A percentile compares a stretch with the other conserved stretches of the same genome.
Conservation (phyloP, 2,329 filamentous ascomycete genomes). For the Lachnellula willkommii region DNA sequence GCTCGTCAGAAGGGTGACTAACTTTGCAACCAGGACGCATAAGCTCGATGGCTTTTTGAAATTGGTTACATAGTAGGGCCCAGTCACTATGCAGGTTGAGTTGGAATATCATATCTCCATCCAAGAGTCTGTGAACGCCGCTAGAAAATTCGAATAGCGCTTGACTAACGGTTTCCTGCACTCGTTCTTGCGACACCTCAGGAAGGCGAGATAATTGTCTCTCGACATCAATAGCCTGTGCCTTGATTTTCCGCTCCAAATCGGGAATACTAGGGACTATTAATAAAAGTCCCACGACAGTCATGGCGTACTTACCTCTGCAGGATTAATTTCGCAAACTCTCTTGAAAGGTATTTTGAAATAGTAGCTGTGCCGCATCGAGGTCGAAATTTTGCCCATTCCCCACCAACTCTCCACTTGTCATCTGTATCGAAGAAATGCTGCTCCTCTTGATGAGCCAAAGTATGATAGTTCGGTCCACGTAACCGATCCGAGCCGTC, state of each 20-base stretch:
- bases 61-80: constrained; percentile 32
- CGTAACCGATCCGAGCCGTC: not conserved
- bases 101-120: constrained; percentile 38
- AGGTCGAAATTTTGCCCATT: constrained; percentile 34
- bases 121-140: constrained; percentile 48
- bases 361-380: constrained; percentile 50
- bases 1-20: constrained; percentile 3
- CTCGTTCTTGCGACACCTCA: constrained; percentile 58
- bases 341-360: constrained; percentile 42
- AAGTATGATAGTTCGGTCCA: constrained; percentile 33
- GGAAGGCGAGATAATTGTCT: constrained; percentile 54
- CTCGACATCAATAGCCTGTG: constrained; percentile 46
- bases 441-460: constrained; percentile 45
- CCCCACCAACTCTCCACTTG: constrained; percentile 39
- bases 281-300: not conserved
- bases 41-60: constrained; percentile 30
- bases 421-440: constrained; percentile 41
- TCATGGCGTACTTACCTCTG: constrained; percentile 22
- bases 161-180: constrained; percentile 57
- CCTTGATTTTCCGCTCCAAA: constrained; percentile 32
- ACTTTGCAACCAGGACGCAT: constrained; percentile 24
- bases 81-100: constrained; percentile 41
- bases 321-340: constrained; percentile 43
- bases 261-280: constrained; percentile 33
- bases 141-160: constrained; percentile 54